Conservation (phyloP, 805 yeast species). For the Lachancea fermentati region DNA sequence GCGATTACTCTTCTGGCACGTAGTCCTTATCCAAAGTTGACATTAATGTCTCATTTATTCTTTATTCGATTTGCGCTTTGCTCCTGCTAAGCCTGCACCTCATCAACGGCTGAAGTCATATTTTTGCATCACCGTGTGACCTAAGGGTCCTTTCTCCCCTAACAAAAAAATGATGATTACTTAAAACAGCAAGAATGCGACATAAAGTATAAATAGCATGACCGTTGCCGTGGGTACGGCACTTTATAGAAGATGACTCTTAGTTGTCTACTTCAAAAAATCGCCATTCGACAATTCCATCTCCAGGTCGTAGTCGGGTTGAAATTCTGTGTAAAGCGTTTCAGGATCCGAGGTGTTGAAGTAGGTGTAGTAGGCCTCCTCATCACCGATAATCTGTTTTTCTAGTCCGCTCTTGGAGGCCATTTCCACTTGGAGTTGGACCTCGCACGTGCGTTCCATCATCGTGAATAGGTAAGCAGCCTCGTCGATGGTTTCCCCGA, state of each 20-base stretch:
- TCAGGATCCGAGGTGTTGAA: slow-evolving; percentile 57
- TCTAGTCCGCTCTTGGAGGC: slow-evolving; percentile 39
- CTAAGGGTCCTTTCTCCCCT: not conserved
- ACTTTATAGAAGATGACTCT: no score
- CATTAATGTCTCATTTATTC: no score
- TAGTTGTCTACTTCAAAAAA: slow-evolving; percentile 12
- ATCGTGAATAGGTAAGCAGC: slow-evolving; percentile 60
- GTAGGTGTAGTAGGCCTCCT: slow-evolving; percentile 61
- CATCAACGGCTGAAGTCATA: no score
- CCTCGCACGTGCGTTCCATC: slow-evolving; percentile 58
- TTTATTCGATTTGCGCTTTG: no score
- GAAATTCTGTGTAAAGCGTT: slow-evolving; percentile 63
- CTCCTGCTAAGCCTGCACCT: no score
- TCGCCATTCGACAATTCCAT: slow-evolving; percentile 18
- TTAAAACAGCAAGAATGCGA: not conserved
- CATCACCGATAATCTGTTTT: slow-evolving; percentile 44
- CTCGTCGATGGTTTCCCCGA: slow-evolving; percentile 65
- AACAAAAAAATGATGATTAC: no score
- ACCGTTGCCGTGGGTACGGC: no score
- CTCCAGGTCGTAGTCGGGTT: slow-evolving; percentile 54
- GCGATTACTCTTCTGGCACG: no score
- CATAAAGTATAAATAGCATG: no score
- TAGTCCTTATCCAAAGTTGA: no score
- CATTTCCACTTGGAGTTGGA: slow-evolving; percentile 58
- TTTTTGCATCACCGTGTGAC: not conserved